Evolutionary conservation across 129 eudicot genomes (phyloP).

Genomic region (Tanacetum coccineum): DNA sequence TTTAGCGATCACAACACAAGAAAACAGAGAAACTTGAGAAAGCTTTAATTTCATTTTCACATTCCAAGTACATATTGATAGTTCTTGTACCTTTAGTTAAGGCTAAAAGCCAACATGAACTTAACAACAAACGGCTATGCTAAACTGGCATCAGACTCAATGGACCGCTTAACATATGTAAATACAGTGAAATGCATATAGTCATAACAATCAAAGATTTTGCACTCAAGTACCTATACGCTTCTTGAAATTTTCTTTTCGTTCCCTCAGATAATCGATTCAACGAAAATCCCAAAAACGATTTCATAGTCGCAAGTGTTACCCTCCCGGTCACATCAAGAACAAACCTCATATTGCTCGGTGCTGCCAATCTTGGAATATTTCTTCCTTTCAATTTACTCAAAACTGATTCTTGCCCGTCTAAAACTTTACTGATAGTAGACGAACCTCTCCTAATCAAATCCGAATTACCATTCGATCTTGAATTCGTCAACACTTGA

Average conservation of each 20-base stretch:
- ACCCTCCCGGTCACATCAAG: conserved; percentile 65
- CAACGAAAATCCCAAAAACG: conserved; percentile 46
- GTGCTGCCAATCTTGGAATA: conserved; percentile 44
- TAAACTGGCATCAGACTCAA: conserved; percentile 57
- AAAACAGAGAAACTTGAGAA: neutral
- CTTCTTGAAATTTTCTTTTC: conserved; percentile 50
- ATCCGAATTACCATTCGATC: conserved; percentile 20
- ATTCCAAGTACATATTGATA: neutral
- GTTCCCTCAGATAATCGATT: conserved; percentile 33
- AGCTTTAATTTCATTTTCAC: neutral
- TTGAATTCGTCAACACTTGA: conserved; percentile 45
- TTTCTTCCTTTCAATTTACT: conserved; percentile 21
- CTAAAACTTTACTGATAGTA: conserved; percentile 24
- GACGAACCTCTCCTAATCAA: conserved; percentile 20
- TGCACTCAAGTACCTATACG: conserved; percentile 40
- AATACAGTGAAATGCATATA: conserved; percentile 58
- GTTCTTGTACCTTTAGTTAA: neutral
- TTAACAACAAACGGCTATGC: neutral
- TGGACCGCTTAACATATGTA: conserved; percentile 57
- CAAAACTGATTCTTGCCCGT: conserved; percentile 24
- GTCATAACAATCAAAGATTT: conserved; percentile 53
- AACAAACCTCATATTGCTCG: conserved; percentile 55
- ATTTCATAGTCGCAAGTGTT: conserved; percentile 56
- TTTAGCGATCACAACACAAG: neutral
- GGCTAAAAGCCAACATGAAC: conserved; percentile 4